phyloP scores from a whole-genome alignment of 106 monocot species.

The Vanilla planifolia region DNA sequence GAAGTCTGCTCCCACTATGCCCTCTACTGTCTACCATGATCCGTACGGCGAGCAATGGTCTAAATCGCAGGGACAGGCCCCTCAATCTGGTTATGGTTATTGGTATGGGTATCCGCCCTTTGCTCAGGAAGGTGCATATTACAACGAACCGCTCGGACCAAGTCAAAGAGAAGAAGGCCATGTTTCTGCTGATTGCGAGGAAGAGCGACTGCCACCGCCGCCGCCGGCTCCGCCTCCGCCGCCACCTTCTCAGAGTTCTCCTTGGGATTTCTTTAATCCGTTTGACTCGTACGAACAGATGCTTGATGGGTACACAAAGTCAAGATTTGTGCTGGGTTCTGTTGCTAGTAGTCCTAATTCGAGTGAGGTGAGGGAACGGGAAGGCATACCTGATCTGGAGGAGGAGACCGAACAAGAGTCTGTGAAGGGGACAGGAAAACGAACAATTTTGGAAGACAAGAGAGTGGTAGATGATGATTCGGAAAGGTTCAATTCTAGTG shows the following conservation, averaged over 20 bases:
- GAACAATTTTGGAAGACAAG: constrained; percentile 12
- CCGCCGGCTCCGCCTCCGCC: constrained; percentile 44
- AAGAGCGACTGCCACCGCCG: constrained; percentile 18
- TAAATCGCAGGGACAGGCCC: neutral
- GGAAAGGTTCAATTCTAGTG: constrained; percentile 7
- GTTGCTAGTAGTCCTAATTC: constrained; percentile 63
- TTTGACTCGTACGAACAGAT: constrained; percentile 59
- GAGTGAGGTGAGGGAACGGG: constrained; percentile 74
- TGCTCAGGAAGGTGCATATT: constrained; percentile 7
- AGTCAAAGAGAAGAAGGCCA: constrained; percentile 4
- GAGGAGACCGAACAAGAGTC: constrained; percentile 71
- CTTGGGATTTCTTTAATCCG: constrained; percentile 79
- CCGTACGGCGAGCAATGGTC: constrained; percentile 15
- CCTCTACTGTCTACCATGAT: constrained; percentile 48
- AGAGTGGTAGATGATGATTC: constrained; percentile 11
- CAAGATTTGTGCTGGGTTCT: constrained; percentile 26
- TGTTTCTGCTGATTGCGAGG: constrained; percentile 3
- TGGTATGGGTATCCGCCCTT: constrained; percentile 13
- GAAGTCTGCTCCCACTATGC: constrained; percentile 38
- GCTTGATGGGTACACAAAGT: constrained; percentile 12
- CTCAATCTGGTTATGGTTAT: constrained; percentile 16
- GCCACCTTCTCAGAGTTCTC: constrained; percentile 30
- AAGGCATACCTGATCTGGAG: constrained; percentile 92
- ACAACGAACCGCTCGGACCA: neutral
- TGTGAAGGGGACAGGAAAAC: constrained; percentile 20